Evolutionary conservation across 2,329 filamentous ascomycete genomes (phyloP).

Genomic region (Fusarium verrucosum): DNA sequence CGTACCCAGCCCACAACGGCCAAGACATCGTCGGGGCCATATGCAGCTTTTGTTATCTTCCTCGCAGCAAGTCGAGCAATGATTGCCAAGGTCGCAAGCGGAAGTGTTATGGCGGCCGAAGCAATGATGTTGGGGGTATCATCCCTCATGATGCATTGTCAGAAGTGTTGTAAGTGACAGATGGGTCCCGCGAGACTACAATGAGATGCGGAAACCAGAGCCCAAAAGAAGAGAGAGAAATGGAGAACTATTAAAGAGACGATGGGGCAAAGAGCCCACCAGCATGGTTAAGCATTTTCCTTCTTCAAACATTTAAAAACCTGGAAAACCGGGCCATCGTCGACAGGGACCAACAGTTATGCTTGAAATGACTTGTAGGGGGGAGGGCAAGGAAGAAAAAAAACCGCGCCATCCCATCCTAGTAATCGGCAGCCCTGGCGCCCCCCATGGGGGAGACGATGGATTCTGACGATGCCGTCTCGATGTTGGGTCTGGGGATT

Average conservation of each 20-base stretch:
- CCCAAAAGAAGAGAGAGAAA: slow-evolving; percentile 5
- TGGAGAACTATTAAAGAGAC: slow-evolving; percentile 23
- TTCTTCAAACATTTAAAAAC: slow-evolving; percentile 14
- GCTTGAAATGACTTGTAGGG: slow-evolving; percentile 8
- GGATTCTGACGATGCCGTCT: slow-evolving; percentile 9
- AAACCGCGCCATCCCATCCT: not conserved
- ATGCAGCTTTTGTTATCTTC: slow-evolving; percentile 37
- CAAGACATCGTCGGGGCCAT: slow-evolving; percentile 36
- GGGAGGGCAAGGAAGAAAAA: not conserved
- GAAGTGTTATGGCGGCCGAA: slow-evolving; percentile 33
- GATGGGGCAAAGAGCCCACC: slow-evolving; percentile 6
- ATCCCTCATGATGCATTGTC: slow-evolving; percentile 39
- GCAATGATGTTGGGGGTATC: slow-evolving; percentile 39
- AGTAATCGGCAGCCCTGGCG: slow-evolving; percentile 4
- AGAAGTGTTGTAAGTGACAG: not conserved
- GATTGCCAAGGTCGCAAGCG: slow-evolving; percentile 33
- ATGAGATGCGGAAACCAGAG: slow-evolving; percentile 8
- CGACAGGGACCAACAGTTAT: slow-evolving; percentile 5
- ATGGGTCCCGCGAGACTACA: slow-evolving; percentile 1
- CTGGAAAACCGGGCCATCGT: slow-evolving; percentile 14
- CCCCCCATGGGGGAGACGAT: slow-evolving; percentile 27
- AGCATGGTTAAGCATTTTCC: slow-evolving; percentile 9
- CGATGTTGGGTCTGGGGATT: slow-evolving; percentile 12
- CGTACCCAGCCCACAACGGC: slow-evolving; percentile 39
- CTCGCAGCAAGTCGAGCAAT: slow-evolving; percentile 32